Percentiles rank a stretch among this genome's conserved stretches.
These are phyloP conservation scores for Wickerhamiella qilinensis DNA, from an alignment of 805 yeast genomes.

Conservation along the genomic window DNA sequence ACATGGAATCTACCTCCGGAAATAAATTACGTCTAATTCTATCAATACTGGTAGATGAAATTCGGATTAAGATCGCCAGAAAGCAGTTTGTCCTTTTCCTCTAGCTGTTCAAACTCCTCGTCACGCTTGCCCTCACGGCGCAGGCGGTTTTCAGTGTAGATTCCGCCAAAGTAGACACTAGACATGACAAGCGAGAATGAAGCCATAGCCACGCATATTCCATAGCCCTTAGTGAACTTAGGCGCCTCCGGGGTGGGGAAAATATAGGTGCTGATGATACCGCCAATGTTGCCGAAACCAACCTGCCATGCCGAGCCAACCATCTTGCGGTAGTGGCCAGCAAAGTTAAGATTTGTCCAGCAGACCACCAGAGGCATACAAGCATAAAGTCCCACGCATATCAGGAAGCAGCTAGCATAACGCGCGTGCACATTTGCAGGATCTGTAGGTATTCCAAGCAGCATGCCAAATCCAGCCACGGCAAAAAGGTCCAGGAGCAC, in stretches of 20 bases:
- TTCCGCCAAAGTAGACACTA: constrained; percentile 22
- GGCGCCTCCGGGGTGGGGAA: constrained; percentile 44
- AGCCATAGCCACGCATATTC: constrained; percentile 33
- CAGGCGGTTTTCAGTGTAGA: constrained; percentile 17
- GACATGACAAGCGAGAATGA: constrained; percentile 27
- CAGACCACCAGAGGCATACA: constrained; percentile 57
- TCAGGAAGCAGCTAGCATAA: constrained; percentile 49
- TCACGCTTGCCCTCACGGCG: constrained; percentile 15
- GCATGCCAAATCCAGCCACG: constrained; percentile 39
- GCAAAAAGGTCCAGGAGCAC: constrained; percentile 16
- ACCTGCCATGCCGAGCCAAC: constrained; percentile 45
- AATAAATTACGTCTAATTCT: too few species aligned
- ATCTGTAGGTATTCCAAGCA: constrained; percentile 29
- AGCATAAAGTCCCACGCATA: constrained; percentile 41
- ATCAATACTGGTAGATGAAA: constrained; percentile 19
- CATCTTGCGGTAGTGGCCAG: constrained; percentile 46
- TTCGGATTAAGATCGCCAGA: constrained; percentile 22
- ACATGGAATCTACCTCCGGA: too few species aligned
- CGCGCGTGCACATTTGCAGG: constrained; percentile 25
- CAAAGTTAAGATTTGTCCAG: constrained; percentile 46
- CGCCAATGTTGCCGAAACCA: constrained; percentile 63
- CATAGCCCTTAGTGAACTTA: constrained; percentile 37
- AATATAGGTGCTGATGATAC: constrained; percentile 45
- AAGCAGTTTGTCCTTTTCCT: constrained; percentile 10
- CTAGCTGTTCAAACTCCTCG: constrained; percentile 12